These are phyloP conservation scores for Baffinella frigidus DNA, from an alignment of 208 protist species.

Conservation along the genomic window DNA sequence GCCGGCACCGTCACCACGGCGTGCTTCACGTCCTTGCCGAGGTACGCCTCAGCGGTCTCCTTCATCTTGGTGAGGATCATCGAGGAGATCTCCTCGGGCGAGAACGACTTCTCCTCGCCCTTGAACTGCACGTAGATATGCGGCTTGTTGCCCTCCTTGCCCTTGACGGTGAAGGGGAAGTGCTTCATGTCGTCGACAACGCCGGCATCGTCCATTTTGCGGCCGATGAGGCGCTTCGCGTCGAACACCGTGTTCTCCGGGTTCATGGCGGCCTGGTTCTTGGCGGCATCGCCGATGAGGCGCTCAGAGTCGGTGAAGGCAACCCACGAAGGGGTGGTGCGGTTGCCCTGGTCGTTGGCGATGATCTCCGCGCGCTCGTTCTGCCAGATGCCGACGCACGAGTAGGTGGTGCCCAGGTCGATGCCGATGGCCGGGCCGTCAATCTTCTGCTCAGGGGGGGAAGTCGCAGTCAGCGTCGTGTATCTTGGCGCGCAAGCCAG, in stretches of 20 bases:
- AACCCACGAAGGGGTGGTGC: slow-evolving; percentile 76
- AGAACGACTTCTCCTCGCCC: slow-evolving; percentile 81
- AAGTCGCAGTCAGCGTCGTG: no score
- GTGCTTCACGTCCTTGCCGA: slow-evolving; percentile 86
- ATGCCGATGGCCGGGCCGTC: slow-evolving; percentile 61
- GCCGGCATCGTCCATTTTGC: slow-evolving; percentile 76
- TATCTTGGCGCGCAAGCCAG: no score
- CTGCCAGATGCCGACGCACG: slow-evolving; percentile 77
- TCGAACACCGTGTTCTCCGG: slow-evolving; percentile 89
- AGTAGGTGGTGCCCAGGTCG: slow-evolving; percentile 76
- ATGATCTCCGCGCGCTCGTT: slow-evolving; percentile 82
- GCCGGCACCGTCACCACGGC: slow-evolving; percentile 94
- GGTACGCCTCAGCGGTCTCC: slow-evolving; percentile 89
- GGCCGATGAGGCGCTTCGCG: slow-evolving; percentile 87
- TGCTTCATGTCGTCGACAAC: slow-evolving; percentile 81
- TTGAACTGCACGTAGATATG: slow-evolving; percentile 80
- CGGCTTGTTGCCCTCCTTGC: slow-evolving; percentile 78
- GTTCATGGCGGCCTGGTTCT: slow-evolving; percentile 84
- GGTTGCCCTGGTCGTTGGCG: slow-evolving; percentile 79
- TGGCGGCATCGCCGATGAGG: slow-evolving; percentile 79
- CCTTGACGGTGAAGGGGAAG: slow-evolving; percentile 85
- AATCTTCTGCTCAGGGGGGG: slow-evolving; percentile 54
- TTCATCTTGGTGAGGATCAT: slow-evolving; percentile 92
- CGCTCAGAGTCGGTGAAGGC: slow-evolving; percentile 75
- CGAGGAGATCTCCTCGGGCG: slow-evolving; percentile 86